These are phyloP conservation scores for Choiromyces venosus DNA, from an alignment of 495 filamentous ascomycete species.

Conservation along the genomic window DNA sequence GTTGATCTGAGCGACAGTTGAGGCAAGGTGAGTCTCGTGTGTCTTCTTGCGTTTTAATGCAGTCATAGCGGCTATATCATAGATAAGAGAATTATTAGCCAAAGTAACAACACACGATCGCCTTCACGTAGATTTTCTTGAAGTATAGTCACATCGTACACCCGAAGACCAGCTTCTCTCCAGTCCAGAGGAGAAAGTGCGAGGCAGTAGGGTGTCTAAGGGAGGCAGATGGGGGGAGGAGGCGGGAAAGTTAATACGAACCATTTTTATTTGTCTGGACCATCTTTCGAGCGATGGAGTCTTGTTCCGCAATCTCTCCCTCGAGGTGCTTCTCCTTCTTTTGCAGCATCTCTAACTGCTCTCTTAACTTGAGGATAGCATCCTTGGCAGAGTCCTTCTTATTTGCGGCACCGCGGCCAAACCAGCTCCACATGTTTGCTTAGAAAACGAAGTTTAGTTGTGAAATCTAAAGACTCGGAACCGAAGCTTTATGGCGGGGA, in stretches of 20 bases:
- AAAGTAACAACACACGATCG: constrained; percentile 16
- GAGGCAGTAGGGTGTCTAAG: background rate
- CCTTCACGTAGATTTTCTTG: background rate
- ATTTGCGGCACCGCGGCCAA: constrained; percentile 71
- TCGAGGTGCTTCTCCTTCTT: constrained; percentile 91
- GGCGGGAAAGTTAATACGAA: constrained; percentile 17
- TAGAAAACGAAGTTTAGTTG: background rate
- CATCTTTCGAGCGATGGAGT: constrained; percentile 82
- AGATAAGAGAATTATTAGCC: constrained; percentile 25
- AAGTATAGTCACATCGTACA: background rate
- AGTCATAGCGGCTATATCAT: constrained; percentile 67
- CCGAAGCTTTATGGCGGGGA: background rate
- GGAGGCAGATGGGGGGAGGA: background rate
- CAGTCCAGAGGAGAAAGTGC: background rate
- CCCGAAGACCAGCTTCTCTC: background rate
- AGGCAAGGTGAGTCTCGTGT: constrained; percentile 82
- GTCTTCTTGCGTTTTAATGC: constrained; percentile 94
- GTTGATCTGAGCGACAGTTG: constrained; percentile 79
- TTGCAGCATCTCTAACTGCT: constrained; percentile 93
- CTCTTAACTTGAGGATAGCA: constrained; percentile 81
- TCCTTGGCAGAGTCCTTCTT: constrained; percentile 93
- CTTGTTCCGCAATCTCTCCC: constrained; percentile 88
- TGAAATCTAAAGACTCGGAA: background rate
- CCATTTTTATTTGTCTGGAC: constrained; percentile 63
- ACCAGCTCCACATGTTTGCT: constrained; percentile 70